phyloP scores from a whole-genome alignment of 1,284 basidiomycete genomes.

The Papiliotrema terrestris region DNA sequence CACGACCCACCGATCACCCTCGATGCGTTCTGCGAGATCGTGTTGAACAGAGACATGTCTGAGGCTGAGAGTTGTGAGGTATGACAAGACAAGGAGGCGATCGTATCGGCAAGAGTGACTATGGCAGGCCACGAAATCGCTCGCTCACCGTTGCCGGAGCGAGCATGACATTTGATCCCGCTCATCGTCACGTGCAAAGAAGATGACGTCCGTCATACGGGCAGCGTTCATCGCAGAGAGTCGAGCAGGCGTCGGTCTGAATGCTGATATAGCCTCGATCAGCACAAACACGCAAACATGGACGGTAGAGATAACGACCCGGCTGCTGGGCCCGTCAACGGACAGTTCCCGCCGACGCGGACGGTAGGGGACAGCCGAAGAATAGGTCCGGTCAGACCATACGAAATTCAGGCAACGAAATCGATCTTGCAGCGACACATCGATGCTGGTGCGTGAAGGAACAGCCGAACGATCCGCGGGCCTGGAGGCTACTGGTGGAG shows the following conservation, averaged over 20 bases:
- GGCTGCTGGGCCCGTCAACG: too few relatives aligned
- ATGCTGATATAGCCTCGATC: too few relatives aligned
- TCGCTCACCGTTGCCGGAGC: not conserved
- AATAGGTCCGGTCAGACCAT: slow-evolving; percentile 7
- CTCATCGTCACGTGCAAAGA: not conserved
- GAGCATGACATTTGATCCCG: not conserved
- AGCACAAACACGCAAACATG: not conserved
- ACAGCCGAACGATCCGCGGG: too few relatives aligned
- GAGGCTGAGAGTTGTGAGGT: not conserved
- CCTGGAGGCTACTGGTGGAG: too few relatives aligned
- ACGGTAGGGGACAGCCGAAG: not conserved
- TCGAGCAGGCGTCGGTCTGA: too few relatives aligned
- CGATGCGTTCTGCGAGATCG: slow-evolving; percentile 3
- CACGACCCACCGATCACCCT: slow-evolving; percentile 3
- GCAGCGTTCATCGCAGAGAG: too few relatives aligned
- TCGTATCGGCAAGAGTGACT: not conserved
- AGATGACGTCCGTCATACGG: too few relatives aligned
- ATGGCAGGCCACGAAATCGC: not conserved
- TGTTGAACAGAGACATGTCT: slow-evolving; percentile 1
- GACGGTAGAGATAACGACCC: not conserved
- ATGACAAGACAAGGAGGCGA: not conserved
- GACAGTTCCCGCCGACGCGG: not conserved
- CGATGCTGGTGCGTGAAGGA: slow-evolving; percentile 21
- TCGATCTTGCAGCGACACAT: slow-evolving; percentile 22
- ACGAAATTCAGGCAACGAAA: slow-evolving; percentile 25